Evolutionary conservation across 768 basidiomycete species (phyloP).

Genomic region (Tulasnella sp.): DNA sequence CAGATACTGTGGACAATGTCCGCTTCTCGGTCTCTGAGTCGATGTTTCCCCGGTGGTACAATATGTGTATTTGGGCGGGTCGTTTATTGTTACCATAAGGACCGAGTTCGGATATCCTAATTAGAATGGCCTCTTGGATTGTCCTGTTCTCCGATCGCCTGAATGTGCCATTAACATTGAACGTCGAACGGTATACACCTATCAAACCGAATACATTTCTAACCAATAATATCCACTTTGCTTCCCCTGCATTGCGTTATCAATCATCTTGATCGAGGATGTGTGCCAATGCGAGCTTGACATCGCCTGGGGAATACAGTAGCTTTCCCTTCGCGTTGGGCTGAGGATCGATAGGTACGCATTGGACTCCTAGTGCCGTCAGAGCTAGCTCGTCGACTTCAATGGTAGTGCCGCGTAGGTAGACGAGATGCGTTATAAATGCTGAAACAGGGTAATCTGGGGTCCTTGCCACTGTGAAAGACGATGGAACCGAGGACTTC

Average conservation of each 20-base stretch:
- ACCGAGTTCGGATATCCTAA: neutral
- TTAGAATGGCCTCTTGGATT: neutral
- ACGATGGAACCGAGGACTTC: neutral
- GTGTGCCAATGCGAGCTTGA: neutral
- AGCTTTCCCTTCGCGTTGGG: neutral
- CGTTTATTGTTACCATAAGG: neutral
- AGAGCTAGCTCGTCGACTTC: slow-evolving; percentile 49
- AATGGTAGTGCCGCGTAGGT: slow-evolving; percentile 61
- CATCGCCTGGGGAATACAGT: neutral
- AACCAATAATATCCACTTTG: neutral
- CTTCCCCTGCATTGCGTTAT: neutral
- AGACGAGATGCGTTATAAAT: slow-evolving; percentile 81
- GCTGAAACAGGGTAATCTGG: slow-evolving; percentile 62
- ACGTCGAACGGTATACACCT: neutral
- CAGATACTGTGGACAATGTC: too few species aligned
- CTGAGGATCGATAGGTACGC: neutral
- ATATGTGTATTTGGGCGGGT: neutral
- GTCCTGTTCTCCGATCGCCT: neutral
- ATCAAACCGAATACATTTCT: neutral
- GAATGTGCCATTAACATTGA: too few species aligned
- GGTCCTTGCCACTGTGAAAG: neutral
- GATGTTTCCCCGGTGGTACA: neutral
- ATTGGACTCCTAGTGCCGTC: slow-evolving; percentile 20
- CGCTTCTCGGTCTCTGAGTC: neutral
- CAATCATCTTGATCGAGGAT: neutral